Base-by-base conservation (phyloP, 2,329 filamentous ascomycete genomes). In the Ascochyta fabae region DNA sequence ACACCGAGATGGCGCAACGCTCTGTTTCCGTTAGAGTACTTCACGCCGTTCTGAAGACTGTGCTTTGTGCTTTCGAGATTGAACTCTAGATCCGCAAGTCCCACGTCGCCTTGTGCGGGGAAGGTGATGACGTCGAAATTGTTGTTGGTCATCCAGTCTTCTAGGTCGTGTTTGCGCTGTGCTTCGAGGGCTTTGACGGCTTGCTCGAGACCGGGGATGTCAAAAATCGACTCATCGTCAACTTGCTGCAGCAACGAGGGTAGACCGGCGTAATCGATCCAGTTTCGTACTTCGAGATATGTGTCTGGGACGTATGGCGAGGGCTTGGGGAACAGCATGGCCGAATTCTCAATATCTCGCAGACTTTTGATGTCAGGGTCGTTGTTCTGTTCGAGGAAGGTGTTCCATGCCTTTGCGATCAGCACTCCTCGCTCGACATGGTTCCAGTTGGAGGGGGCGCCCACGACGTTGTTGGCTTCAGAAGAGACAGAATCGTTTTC, bases 1-100 rank as follows among this genome's bases (percentile, higher is more conserved):
- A 86, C 77, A 0, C 84, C 83, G 2, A 85, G 71, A 49, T 86
- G 83, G 10, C 83, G 73, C 1, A 86, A 71, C 0, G 79, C 80
- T 1, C 81, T 72, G 47, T 84, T 84, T 0, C 83, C 83, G 50
- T 85, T 83, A 0, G 77, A 79, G 54, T 84, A 85, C 36, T 78
- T 79, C 4, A 85, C 78, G 0, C 84, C 83, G 43, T 85, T 83
- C 26, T 73, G 75, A 53, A 79, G 73, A 4, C 78, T 79, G 52
- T 79, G 73, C 9, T 34, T 56, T 6, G 67, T 57, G 46, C 68
- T 70, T 22, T 67, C 59, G 2, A 65, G 36, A 16, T 65, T 62
- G 53, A 12, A 78, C 61, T 85, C 83, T 0, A 81, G 67, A 64
- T 85, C 75, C 5, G 81, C 79, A 6, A 72, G 68, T 0, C 80